Percentiles rank a stretch among this genome's conserved stretches.
Conservation (phyloP, 2,329 filamentous ascomycete species). For the Byssothecium circinans region DNA sequence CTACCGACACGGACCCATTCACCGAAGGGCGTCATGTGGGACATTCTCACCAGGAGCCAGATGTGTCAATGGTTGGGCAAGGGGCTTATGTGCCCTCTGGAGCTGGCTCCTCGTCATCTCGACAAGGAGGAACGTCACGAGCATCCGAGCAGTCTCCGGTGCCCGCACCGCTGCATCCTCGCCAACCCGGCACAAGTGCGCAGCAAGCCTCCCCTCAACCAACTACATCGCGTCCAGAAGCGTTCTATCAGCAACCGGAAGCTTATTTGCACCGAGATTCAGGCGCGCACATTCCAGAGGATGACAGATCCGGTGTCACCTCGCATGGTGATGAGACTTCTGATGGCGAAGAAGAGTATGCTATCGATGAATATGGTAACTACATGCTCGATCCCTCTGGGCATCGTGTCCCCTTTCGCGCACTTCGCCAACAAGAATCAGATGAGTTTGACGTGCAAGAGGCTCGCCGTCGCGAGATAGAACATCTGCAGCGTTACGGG, state of each 20-base stretch:
- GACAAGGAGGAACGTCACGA: constrained; percentile 19
- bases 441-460: constrained; percentile 60
- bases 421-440: constrained; percentile 36
- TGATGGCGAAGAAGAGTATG: constrained; percentile 43
- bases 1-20: constrained; percentile 65
- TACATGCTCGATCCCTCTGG: constrained; percentile 41
- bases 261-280: constrained; percentile 39
- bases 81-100: constrained; percentile 41
- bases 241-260: constrained; percentile 44
- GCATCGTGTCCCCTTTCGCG: constrained; percentile 39
- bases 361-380: constrained; percentile 41
- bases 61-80: constrained; percentile 35
- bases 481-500: constrained; percentile 51
- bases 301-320: constrained; percentile 41
- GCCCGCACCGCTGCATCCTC: constrained; percentile 32
- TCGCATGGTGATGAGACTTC: constrained; percentile 38
- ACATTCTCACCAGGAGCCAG: constrained; percentile 30
- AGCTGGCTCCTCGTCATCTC: constrained; percentile 22
- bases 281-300: constrained; percentile 30
- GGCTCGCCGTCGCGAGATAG: constrained; percentile 53
- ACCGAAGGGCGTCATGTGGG: constrained; percentile 48
- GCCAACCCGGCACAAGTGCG: constrained; percentile 22
- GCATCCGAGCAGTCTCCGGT: constrained; percentile 22
- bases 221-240: constrained; percentile 37
- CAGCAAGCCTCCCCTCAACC: constrained; percentile 24